A percentile compares a stretch with the other conserved stretches of the same genome.
Evolutionary conservation across 2,329 filamentous ascomycete genomes (phyloP).

Genomic region (Penicillium sp.): DNA sequence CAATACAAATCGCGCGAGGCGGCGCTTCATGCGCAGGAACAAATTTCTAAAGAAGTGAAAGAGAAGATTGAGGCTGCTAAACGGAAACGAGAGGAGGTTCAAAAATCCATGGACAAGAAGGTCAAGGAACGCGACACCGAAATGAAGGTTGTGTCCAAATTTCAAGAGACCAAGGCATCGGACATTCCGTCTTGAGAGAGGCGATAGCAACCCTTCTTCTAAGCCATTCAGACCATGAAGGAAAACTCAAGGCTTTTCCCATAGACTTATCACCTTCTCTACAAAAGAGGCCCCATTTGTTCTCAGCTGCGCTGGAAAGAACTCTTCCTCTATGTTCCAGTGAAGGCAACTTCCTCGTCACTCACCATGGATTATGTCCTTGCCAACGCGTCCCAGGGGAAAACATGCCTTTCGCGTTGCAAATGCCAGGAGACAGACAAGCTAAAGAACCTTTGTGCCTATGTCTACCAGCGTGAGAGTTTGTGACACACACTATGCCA

Average conservation of each 20-base stretch:
- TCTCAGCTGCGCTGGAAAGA: background rate
- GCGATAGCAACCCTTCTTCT: background rate
- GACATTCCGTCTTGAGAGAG: constrained; percentile 27
- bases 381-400: background rate
- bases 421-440: background rate
- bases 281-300: background rate
- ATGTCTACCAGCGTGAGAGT: background rate
- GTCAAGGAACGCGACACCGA: constrained; percentile 43
- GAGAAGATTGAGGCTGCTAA: constrained; percentile 37
- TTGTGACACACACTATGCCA: background rate
- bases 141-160: constrained; percentile 43
- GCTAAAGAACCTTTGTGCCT: background rate
- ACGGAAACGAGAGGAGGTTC: constrained; percentile 39
- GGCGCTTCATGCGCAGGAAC: constrained; percentile 38
- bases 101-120: constrained; percentile 44
- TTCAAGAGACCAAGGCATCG: constrained; percentile 38
- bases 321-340: background rate
- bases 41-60: constrained; percentile 38
- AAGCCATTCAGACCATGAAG: background rate
- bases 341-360: background rate
- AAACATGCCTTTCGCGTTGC: background rate
- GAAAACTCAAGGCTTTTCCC: background rate
- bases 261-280: background rate
- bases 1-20: constrained; percentile 37
- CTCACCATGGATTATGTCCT: background rate